Evolutionary conservation across 2,329 filamentous ascomycete genomes (phyloP).

Genomic region (Alternaria incomplexa): DNA sequence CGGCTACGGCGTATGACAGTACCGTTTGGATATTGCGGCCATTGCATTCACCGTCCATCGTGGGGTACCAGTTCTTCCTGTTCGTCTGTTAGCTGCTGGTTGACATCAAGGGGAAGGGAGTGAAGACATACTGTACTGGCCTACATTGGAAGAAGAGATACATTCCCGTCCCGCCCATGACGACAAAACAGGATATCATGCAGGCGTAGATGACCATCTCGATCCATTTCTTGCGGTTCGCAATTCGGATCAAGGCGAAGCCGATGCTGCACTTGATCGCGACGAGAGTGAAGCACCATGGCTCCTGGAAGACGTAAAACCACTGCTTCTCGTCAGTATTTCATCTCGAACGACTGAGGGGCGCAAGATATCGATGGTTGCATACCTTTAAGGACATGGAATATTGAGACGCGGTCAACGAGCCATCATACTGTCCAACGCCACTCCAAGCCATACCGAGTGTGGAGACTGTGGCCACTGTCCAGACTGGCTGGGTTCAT

Average conservation of each 20-base stretch:
- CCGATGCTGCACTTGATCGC: conserved; percentile 11
- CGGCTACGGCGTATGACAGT: conserved; percentile 8
- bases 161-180: conserved; percentile 10
- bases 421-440: conserved; percentile 1
- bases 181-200: conserved; percentile 1
- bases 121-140: conserved; percentile 2
- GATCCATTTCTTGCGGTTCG: conserved; percentile 10
- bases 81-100: too few species aligned
- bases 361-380: background rate
- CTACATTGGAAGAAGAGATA: conserved; percentile 9
- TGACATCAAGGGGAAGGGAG: accelerated
- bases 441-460: conserved; percentile 11
- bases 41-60: background rate
- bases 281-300: conserved; percentile 12
- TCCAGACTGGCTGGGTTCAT: conserved; percentile 2
- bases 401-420: conserved; percentile 3
- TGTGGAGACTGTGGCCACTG: conserved; percentile 4
- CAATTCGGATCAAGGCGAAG: conserved; percentile 8
- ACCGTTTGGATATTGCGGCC: conserved; percentile 3
- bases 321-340: background rate
- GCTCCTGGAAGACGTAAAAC: conserved; percentile 12
- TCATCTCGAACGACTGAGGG: background rate
- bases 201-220: conserved; percentile 7
- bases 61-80: conserved; percentile 5
- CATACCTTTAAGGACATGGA: conserved; percentile 2